Evolutionary conservation across 2,329 filamentous ascomycete species (phyloP).

Genomic region (Hypoxylon sp.): DNA sequence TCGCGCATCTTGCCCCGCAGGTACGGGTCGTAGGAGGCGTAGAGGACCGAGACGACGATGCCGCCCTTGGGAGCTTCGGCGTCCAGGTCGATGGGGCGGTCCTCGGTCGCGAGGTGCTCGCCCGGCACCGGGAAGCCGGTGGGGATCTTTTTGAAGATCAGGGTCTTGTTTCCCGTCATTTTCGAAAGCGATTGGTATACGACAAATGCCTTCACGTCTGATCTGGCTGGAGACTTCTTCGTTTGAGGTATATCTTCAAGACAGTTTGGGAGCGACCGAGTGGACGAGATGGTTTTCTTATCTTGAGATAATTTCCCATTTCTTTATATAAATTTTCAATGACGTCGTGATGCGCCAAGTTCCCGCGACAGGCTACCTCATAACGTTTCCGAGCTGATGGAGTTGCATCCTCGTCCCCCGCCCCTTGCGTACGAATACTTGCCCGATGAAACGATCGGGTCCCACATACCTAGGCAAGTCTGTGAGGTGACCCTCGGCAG

Average conservation of each 20-base stretch:
- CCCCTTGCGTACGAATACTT: neutral
- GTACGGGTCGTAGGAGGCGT: constrained; percentile 79
- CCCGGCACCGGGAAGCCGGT: constrained; percentile 72
- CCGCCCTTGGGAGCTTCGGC: constrained; percentile 68
- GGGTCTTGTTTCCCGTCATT: constrained; percentile 71
- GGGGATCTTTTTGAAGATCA: constrained; percentile 75
- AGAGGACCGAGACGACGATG: constrained; percentile 72
- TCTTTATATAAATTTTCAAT: constrained; percentile 9
- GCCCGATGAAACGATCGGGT: constrained; percentile 9
- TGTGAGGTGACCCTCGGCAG: neutral
- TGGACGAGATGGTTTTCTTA: no score
- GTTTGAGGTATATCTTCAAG: neutral
- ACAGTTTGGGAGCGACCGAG: neutral
- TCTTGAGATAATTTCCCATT: no score
- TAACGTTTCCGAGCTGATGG: constrained; percentile 5
- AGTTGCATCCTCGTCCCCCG: neutral
- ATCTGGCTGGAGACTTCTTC: neutral
- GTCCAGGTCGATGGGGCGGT: constrained; percentile 70
- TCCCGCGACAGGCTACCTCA: neutral
- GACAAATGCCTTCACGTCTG: neutral
- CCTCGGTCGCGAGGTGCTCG: constrained; percentile 72
- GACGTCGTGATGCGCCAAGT: constrained; percentile 25
- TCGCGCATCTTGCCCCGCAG: constrained; percentile 76
- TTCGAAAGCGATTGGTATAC: neutral
- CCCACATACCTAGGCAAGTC: constrained; percentile 20